Evolutionary conservation across 1,139 yeast species (phyloP), one percentile per base, ranked within the genome.

Genomic region (Debaryomyces subglobosus): DNA sequence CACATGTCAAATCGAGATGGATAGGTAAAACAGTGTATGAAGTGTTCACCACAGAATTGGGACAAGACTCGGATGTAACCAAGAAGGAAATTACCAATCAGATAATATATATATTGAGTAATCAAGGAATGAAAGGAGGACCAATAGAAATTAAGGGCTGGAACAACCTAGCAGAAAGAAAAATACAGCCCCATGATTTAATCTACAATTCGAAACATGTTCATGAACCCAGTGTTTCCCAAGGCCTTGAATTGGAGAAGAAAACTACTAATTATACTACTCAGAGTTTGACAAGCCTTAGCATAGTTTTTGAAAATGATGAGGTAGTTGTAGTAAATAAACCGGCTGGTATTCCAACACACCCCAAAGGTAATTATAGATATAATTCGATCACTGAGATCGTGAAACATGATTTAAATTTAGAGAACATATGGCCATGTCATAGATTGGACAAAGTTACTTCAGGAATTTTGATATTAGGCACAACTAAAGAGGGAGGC

Each of bases 301-400:
- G 75, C 18, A 68, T 83, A 0, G 59, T 86, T 0, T 68, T 62
- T 56, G 78, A 82, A 50, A 77, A 78, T 57, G 74, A 71, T 1
- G 71, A 78, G 4, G 46, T 82, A 1, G 51, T 89, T 3, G 89
- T 89, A 16, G 73, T 88, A 2, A 76, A 85, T 61, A 89, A 89
- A 59, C 96, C 96, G 0, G 70, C 81, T 8, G 96, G 96, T 0
- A 70, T 88, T 0, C 95, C 96, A 0, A 84, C 89, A 1, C 96
- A 89, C 64, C 96, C 96, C 0, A 81, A 89, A 0, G 89, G 90
- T 3, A 78, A 78, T 47, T 88, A 81, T 59, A 68, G 69, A 51
- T 77, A 74, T 56, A 86, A 89, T 58, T 74, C 89, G 0, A 61
- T 87, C 20, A 79, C 85, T 0, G 89, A 86, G 60, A 71, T 85